A percentile compares a stretch with the other conserved stretches of the same genome.
Evolutionary conservation across 2,329 filamentous ascomycete genomes (phyloP).

Genomic region (Arthrobotrys sphaeroides): DNA sequence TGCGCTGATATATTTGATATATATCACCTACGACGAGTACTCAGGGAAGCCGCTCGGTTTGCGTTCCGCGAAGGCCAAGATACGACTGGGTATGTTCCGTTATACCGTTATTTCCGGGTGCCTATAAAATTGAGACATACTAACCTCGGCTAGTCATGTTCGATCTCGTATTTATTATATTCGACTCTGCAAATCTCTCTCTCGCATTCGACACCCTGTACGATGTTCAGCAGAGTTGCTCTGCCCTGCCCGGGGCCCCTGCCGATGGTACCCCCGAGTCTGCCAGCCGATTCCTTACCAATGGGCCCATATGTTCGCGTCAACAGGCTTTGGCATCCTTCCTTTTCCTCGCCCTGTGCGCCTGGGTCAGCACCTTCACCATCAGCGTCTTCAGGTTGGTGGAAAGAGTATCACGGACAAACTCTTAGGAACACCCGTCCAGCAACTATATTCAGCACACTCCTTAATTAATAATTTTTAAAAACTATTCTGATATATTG

Average conservation of each 20-base stretch:
- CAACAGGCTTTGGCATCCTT: conserved; percentile 79
- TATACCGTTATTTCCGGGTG: too few relatives aligned
- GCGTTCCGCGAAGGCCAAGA: conserved; percentile 82
- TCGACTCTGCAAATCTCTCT: conserved; percentile 91
- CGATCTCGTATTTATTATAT: conserved; percentile 96
- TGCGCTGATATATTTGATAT: conserved; percentile 87
- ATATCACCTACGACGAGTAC: conserved; percentile 97
- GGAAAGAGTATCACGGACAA: conserved; percentile 65
- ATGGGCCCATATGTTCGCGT: conserved; percentile 68
- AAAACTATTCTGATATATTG: neutral
- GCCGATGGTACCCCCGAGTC: conserved; percentile 58
- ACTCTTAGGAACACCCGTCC: neutral
- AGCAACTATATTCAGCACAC: neutral
- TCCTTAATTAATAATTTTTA: conserved; percentile 14
- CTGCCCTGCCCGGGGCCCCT: conserved; percentile 62
- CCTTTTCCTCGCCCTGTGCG: conserved; percentile 80
- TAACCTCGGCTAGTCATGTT: conserved; percentile 71
- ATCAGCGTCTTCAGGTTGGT: conserved; percentile 81
- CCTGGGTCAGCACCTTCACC: conserved; percentile 90
- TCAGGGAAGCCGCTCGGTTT: conserved; percentile 90
- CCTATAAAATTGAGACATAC: too few relatives aligned
- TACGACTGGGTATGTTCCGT: conserved; percentile 69
- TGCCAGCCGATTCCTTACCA: conserved; percentile 3
- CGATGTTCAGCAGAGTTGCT: conserved; percentile 69
- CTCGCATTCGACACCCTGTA: conserved; percentile 85